Conservation (phyloP, 768 basidiomycete species). For the Kwoniella sp. region DNA sequence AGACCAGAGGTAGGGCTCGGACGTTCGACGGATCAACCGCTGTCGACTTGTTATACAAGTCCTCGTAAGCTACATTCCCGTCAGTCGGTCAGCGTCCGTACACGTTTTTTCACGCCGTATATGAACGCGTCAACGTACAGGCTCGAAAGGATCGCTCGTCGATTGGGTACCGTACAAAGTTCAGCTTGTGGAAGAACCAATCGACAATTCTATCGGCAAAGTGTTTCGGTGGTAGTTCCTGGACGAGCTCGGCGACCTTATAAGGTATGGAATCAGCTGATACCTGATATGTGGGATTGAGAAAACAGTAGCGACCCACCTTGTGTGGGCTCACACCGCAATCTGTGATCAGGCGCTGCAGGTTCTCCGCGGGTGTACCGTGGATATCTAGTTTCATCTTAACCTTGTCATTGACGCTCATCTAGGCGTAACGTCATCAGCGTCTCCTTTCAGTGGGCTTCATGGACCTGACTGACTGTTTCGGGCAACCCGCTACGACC, state of each 20-base stretch:
- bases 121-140: too few species aligned
- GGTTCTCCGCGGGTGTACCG: constrained; percentile 66
- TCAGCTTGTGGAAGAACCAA: constrained; percentile 62
- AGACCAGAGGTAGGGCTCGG: constrained; percentile 69
- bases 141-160: constrained; percentile 57
- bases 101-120: neutral
- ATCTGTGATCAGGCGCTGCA: constrained; percentile 75
- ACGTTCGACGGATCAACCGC: constrained; percentile 41
- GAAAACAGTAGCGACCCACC: constrained; percentile 17
- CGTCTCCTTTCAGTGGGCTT: neutral
- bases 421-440: constrained; percentile 11
- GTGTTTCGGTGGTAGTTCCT: constrained; percentile 75
- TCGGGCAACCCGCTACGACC: constrained; percentile 34
- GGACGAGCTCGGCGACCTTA: constrained; percentile 74
- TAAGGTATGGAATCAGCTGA: too few species aligned
- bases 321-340: constrained; percentile 89
- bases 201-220: constrained; percentile 74
- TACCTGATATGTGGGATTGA: too few species aligned
- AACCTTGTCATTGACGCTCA: constrained; percentile 31
- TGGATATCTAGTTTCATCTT: constrained; percentile 45
- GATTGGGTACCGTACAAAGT: constrained; percentile 89
- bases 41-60: constrained; percentile 54
- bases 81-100: too few species aligned
- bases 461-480: constrained; percentile 18
- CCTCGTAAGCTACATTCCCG: constrained; percentile 57